Evolutionary conservation across 352 stramenopile genomes (phyloP).

Genomic region (Globisporangium carolinianum): DNA sequence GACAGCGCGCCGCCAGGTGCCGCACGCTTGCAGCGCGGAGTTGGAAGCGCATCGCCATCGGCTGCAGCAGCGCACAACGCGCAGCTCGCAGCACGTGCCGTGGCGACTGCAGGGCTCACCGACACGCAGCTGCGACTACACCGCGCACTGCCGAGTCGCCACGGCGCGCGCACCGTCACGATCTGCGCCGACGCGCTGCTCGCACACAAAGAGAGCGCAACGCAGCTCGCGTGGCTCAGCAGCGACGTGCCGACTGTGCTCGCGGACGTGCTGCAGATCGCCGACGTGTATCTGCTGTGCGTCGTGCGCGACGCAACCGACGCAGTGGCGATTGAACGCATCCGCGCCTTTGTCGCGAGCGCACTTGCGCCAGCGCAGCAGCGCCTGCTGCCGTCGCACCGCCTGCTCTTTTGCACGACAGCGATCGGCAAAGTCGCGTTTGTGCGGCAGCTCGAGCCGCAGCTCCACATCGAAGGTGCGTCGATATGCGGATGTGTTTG

Average conservation of each 20-base stretch:
- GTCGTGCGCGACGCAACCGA: slow-evolving; percentile 30
- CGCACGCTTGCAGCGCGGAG: not conserved
- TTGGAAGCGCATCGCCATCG: not conserved
- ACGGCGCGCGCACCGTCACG: slow-evolving; percentile 61
- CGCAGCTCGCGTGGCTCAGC: slow-evolving; percentile 33
- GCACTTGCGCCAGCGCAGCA: slow-evolving; percentile 17
- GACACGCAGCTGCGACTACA: slow-evolving; percentile 55
- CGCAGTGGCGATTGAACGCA: slow-evolving; percentile 20
- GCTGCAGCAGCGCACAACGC: slow-evolving; percentile 11
- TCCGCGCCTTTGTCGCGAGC: slow-evolving; percentile 41
- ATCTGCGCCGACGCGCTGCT: slow-evolving; percentile 53
- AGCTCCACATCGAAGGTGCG: slow-evolving; percentile 76
- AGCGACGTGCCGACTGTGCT: slow-evolving; percentile 42
- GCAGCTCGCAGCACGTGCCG: slow-evolving; percentile 17
- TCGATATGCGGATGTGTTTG: not conserved
- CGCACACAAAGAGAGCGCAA: slow-evolving; percentile 14
- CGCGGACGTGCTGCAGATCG: slow-evolving; percentile 47
- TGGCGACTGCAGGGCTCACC: slow-evolving; percentile 32
- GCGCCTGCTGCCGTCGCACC: slow-evolving; percentile 46
- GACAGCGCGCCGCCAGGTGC: not conserved
- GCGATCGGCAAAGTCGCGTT: slow-evolving; percentile 74
- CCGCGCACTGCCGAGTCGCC: slow-evolving; percentile 44
- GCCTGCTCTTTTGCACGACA: slow-evolving; percentile 80
- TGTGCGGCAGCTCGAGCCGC: slow-evolving; percentile 82
- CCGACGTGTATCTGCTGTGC: slow-evolving; percentile 65